Evolutionary conservation across 1,284 basidiomycete species (phyloP), one percentile per base, ranked within the genome.

Genomic region (Papiliotrema terrestris): DNA sequence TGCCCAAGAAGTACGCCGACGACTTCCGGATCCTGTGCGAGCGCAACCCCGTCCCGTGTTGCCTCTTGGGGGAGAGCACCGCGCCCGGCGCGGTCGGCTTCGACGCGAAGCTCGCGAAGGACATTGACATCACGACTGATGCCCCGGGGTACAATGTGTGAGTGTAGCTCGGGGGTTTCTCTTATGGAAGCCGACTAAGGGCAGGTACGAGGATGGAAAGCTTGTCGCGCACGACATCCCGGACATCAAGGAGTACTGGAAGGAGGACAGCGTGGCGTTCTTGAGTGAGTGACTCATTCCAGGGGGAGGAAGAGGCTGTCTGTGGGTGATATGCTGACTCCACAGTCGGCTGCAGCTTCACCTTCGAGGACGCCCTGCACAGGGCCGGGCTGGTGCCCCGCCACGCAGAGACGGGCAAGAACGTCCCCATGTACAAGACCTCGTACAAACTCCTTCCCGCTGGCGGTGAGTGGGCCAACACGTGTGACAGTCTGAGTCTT

Each of bases 21-120:
- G 69, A 74, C 57, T 74, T 74, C 43, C 58, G 71, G 13, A 38
- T 45, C 2, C 58, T 74, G 3, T 72, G 72, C 45, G 37, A 44
- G 22, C 63, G 67, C 15, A 74, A 74, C 43, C 72, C 72, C 0
- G 67, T 71, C n/a, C 54, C 68, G 6, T 71, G 71, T 45, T 67
- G 67, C 2, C 51, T 73, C 8, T 57, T 74, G 9, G 72, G 63
- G 2, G 69, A 71, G 55, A 69, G 58, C 20, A 44, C 47, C 14
- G 54, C 47, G 42, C 63, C 57, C 0, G 72, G 70, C 2, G 56
- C 66, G 25, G 53, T 58, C 1, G 56, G 47, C 1, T 57, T 74
- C 4, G 60, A 63, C 2, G 5, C 42, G 8, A 44, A 52, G 26
- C 51, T 69, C 35, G 69, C 69, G 0, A 42, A 52, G 8, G 60